phyloP scores from a whole-genome alignment of 2,329 filamentous ascomycete species.

The Periconia macrospinosa region DNA sequence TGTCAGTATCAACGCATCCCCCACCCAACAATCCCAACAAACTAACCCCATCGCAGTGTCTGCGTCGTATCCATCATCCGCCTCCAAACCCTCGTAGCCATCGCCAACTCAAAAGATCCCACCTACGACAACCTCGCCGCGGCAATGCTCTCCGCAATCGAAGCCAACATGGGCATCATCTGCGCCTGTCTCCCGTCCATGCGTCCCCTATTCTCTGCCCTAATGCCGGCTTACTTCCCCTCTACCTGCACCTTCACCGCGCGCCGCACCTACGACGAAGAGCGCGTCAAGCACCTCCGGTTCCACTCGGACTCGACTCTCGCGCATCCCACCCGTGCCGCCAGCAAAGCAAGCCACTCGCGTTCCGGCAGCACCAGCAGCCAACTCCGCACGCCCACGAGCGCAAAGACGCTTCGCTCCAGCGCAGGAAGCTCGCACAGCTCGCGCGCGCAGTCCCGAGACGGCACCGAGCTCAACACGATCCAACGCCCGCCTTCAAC shows the following conservation, averaged over 20 bases:
- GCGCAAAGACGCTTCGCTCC: background rate
- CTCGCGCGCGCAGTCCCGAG: background rate
- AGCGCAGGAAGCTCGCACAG: background rate
- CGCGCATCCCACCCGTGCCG: slow-evolving; percentile 8
- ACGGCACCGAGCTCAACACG: background rate
- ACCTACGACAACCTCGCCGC: slow-evolving; percentile 37
- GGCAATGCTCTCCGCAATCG: slow-evolving; percentile 35
- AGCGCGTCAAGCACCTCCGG: slow-evolving; percentile 20
- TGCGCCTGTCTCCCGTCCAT: slow-evolving; percentile 41
- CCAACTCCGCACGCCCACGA: background rate
- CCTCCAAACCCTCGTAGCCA: slow-evolving; percentile 29
- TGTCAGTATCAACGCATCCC: slow-evolving; percentile 32
- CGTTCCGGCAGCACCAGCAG: slow-evolving; percentile 7
- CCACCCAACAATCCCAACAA: background rate
- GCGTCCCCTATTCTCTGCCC: slow-evolving; percentile 33
- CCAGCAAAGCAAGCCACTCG: slow-evolving; percentile 12
- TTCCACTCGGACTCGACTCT: slow-evolving; percentile 11
- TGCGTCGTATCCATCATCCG: slow-evolving; percentile 38
- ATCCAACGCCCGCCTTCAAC: background rate
- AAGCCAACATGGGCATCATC: slow-evolving; percentile 38
- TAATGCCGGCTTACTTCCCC: slow-evolving; percentile 45
- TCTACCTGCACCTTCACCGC: slow-evolving; percentile 14
- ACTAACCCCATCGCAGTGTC: slow-evolving; percentile 20
- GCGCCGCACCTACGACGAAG: slow-evolving; percentile 18
- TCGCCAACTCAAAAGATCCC: slow-evolving; percentile 31